Evolutionary conservation across 345 rosid genomes (phyloP).

Genomic region (Citrus trifoliata): DNA sequence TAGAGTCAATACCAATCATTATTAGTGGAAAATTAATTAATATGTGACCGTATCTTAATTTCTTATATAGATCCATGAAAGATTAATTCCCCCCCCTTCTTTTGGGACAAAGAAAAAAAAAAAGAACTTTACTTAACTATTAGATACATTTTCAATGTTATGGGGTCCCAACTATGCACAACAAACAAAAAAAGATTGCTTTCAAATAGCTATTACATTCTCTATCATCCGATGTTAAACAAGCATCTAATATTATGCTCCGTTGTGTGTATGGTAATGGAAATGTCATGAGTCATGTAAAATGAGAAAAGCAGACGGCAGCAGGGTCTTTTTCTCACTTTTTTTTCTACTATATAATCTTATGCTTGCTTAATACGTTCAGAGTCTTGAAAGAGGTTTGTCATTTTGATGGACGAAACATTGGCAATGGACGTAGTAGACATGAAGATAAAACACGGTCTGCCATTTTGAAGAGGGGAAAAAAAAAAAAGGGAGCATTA

Average conservation of each 20-base stretch:
- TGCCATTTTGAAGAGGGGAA: neutral
- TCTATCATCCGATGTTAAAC: neutral
- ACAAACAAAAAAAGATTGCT: neutral
- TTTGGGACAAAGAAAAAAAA: too few species aligned
- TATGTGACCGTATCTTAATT: neutral
- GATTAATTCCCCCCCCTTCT: neutral
- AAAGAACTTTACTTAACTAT: too few species aligned
- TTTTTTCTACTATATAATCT: neutral
- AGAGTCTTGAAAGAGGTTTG: neutral
- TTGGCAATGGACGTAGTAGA: neutral
- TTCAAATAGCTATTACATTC: conserved; percentile 2
- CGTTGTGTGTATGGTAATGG: neutral
- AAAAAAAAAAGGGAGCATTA: neutral
- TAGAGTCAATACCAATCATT: neutral
- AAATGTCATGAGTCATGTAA: neutral
- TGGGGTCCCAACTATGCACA: neutral
- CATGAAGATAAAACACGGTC: conserved; percentile 1
- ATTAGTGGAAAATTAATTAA: too few species aligned
- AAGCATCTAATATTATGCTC: neutral
- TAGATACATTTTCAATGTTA: neutral
- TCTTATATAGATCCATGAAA: neutral
- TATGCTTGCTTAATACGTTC: neutral
- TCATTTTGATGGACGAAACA: conserved; percentile 10
- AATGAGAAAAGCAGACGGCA: neutral
- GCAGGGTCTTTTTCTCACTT: neutral